These are phyloP conservation scores for Plasmodium vinckei DNA, from an alignment of 169 alveolate species.

Conservation along the genomic window DNA sequence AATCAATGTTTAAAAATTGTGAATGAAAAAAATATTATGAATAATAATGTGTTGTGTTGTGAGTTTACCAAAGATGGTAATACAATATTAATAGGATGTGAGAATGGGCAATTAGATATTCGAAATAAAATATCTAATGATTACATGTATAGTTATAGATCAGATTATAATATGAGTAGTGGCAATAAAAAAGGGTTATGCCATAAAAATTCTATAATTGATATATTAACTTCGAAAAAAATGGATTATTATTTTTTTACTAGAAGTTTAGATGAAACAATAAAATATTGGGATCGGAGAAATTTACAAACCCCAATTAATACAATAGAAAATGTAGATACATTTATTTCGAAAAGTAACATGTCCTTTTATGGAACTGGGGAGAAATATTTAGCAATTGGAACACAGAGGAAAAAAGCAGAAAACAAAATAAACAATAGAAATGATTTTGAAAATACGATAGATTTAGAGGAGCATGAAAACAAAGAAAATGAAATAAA, in stretches of 20 bases:
- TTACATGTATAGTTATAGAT: conserved; percentile 30
- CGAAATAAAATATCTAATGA: conserved; percentile 65
- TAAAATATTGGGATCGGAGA: conserved; percentile 64
- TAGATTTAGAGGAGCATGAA: neutral
- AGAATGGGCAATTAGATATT: conserved; percentile 33
- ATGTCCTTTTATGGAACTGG: conserved; percentile 29
- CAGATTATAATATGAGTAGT: neutral
- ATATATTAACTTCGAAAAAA: conserved; percentile 41
- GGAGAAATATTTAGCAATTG: conserved; percentile 3
- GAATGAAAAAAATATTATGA: conserved; percentile 46
- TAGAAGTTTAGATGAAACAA: conserved; percentile 38
- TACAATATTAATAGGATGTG: conserved; percentile 55
- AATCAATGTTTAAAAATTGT: conserved; percentile 50
- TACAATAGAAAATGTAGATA: conserved; percentile 11
- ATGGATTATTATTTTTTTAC: conserved; percentile 38
- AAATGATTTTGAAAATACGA: neutral
- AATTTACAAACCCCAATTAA: conserved; percentile 13
- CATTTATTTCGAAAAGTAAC: conserved; percentile 32
- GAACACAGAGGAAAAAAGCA: conserved; percentile 17
- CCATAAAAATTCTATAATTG: conserved; percentile 38
- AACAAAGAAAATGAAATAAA: neutral
- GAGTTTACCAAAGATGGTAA: conserved; percentile 39
- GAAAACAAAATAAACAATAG: neutral
- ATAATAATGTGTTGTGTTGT: conserved; percentile 41
- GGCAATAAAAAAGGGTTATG: conserved; percentile 1